Base-by-base conservation (phyloP, 2,329 filamentous ascomycete species). In the Alternaria triticina region DNA sequence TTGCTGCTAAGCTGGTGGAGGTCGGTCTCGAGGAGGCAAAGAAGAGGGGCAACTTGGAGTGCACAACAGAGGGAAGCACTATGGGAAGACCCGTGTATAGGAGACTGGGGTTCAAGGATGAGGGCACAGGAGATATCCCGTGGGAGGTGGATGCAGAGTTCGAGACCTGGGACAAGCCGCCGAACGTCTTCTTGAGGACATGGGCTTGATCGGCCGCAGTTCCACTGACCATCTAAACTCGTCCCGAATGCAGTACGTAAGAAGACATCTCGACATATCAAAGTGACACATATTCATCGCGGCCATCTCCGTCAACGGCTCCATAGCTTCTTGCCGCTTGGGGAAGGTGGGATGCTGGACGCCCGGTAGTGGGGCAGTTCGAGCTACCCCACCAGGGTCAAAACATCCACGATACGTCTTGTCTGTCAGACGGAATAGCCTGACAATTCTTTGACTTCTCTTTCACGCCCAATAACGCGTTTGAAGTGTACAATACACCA, bases 111-210 rank as follows among this genome's bases (percentile, higher is more conserved):
- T 79, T 80, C 58, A 71, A 73, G 56, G 67, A 74, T n/a, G 75
- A 77, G 28, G 72, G 73, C 11, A 62, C 65, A 12, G 74, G 70
- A 1, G 76, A 77, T 22, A 72, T 78, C 17, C 68, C 69, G 11
- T 79, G 57, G 20, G 71, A 74, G 8, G 70, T 80, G 3, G 77
- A 80, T 51, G 73, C 75, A 0, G 75, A 79, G 62, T 80, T 80
- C 55, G 57, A 69, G 30, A 55, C 56, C 33, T 69, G 77, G 55
- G 67, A 72, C 28, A 73, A 73, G 59, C 77, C 77, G 6, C 68
- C 78, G 12, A 79, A 79, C 51, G 66, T 80, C 6, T 80, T 80
- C 33, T 54, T 80, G 61, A 68, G 77, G 17, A 80, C 77, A n/a
- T 67, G 76, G 11, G 57, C 54, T 54, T 70, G 51, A 63, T 59